A percentile compares a stretch with the other conserved stretches of the same genome.
phyloP scores from a whole-genome alignment of 352 stramenopile species.

The Pythium brachiatum region DNA sequence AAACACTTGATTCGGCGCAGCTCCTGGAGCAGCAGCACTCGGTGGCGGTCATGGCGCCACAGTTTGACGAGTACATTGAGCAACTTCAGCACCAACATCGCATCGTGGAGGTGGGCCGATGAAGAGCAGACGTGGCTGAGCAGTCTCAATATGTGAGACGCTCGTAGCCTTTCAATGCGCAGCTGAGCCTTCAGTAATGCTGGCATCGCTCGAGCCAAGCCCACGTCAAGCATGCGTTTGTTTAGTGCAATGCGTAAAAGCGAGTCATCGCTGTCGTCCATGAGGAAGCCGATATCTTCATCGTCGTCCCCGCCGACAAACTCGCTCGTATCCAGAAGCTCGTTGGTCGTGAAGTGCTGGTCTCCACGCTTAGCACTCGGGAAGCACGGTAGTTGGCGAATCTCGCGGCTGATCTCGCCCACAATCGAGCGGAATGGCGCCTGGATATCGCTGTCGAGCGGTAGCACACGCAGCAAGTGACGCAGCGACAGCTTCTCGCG shows the following conservation, averaged over 20 bases:
- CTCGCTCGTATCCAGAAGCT: constrained; percentile 50
- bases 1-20: constrained; percentile 76
- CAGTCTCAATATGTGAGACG: constrained; percentile 59
- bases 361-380: constrained; percentile 12
- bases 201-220: constrained; percentile 37
- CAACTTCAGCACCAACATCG: constrained; percentile 38
- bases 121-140: constrained; percentile 30
- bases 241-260: constrained; percentile 29
- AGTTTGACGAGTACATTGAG: constrained; percentile 54
- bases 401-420: constrained; percentile 52
- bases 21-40: constrained; percentile 49
- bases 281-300: constrained; percentile 14
- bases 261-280: neutral
- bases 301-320: constrained; percentile 18
- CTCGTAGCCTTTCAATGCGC: constrained; percentile 59
- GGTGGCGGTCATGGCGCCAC: constrained; percentile 52
- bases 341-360: constrained; percentile 1
- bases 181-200: constrained; percentile 54
- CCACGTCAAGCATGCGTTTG: constrained; percentile 54
- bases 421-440: constrained; percentile 63
- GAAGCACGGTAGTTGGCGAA: constrained; percentile 55
- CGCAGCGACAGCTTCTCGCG: constrained; percentile 10
- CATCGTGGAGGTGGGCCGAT: constrained; percentile 30
- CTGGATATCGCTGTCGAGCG: constrained; percentile 70
- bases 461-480: constrained; percentile 36